These are phyloP conservation scores for Crepidotus sp. DNA, from an alignment of 1,284 basidiomycete genomes.

Conservation along the genomic window DNA sequence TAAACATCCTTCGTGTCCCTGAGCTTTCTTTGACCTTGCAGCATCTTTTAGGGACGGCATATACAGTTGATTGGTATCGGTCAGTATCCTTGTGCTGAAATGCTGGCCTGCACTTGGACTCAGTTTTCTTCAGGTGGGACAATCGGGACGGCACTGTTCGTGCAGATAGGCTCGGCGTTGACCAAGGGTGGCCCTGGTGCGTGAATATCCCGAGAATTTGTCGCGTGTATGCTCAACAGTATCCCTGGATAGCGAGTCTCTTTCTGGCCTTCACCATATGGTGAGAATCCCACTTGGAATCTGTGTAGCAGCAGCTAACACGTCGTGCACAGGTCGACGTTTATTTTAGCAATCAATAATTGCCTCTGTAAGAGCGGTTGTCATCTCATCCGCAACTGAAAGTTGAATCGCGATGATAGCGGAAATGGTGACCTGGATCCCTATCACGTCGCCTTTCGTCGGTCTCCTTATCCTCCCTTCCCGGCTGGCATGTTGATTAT, in stretches of 20 bases:
- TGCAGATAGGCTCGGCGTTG: slow-evolving; percentile 36
- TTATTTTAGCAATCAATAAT: slow-evolving; percentile 39
- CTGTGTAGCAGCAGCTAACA: no score
- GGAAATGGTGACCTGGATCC: slow-evolving; percentile 46
- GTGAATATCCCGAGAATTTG: slow-evolving; percentile 8
- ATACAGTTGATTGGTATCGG: slow-evolving; percentile 43
- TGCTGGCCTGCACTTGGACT: not conserved
- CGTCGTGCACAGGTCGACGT: slow-evolving; percentile 3
- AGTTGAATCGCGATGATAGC: slow-evolving; percentile 22
- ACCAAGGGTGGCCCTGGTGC: slow-evolving; percentile 38
- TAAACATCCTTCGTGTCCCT: not conserved
- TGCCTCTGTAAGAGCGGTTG: slow-evolving; percentile 30
- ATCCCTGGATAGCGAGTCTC: slow-evolving; percentile 30
- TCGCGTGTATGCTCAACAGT: not conserved
- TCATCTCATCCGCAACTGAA: slow-evolving; percentile 2
- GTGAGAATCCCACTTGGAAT: slow-evolving; percentile 21
- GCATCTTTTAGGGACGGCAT: slow-evolving; percentile 31
- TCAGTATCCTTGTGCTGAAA: slow-evolving; percentile 21
- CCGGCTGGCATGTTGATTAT: not conserved
- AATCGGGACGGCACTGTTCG: slow-evolving; percentile 40
- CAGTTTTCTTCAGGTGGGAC: slow-evolving; percentile 25
- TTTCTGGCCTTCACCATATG: slow-evolving; percentile 39
- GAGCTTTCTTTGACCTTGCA: not conserved
- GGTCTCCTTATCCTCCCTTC: slow-evolving; percentile 12
- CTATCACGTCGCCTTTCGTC: slow-evolving; percentile 41